Base-by-base conservation (phyloP, 495 filamentous ascomycete genomes). In the Talaromyces stipitatus region DNA sequence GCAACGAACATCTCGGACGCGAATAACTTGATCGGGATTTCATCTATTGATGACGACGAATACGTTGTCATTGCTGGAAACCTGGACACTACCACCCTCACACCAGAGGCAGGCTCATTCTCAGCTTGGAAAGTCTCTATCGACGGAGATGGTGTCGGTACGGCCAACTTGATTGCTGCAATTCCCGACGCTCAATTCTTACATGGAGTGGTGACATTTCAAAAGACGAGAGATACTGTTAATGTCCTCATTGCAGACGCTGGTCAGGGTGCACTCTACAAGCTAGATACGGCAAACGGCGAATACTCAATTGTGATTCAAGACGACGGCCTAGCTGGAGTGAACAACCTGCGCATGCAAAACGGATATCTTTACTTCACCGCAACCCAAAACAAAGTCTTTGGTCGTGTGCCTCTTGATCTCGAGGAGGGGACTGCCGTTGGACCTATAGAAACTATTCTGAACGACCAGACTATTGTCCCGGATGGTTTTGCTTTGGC, bases 1-100 rank as follows among this genome's bases (percentile, higher is more conserved):
- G 61, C 67, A 7, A 50, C 69, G 24, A 62, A 57, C 14, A 72
- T 79, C 57, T 48, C 71, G 11, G 62, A 64, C 55, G 68, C 60
- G 18, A 68, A 59, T 12, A 68, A 63, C 52, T 62, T 70, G 43
- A 60, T 74, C 16, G 78, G 78, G 12, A 78, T 80, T 58, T 65
- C 71, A 26, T 66, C 75, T 46, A 60, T 78, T 1, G 56, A 61
- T 5, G 60, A 72, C 14, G 76, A 78, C 58, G 64, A 69, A 10
- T 78, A 74, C 60, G 69, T 69, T 11, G 71, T 78, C 3, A 66
- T 71, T 9, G 66, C 63, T 24, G 71, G 72, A 1, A 71, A 77
- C 47, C 70, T 72, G 62, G 66, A 67, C 12, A 60, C 64, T 2
- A 43, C 50, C 1, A 68, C 64, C 0, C 62, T 65, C 41, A 20